Conservation (phyloP, 2,329 filamentous ascomycete species). For the Talaromyces verruculosus region DNA sequence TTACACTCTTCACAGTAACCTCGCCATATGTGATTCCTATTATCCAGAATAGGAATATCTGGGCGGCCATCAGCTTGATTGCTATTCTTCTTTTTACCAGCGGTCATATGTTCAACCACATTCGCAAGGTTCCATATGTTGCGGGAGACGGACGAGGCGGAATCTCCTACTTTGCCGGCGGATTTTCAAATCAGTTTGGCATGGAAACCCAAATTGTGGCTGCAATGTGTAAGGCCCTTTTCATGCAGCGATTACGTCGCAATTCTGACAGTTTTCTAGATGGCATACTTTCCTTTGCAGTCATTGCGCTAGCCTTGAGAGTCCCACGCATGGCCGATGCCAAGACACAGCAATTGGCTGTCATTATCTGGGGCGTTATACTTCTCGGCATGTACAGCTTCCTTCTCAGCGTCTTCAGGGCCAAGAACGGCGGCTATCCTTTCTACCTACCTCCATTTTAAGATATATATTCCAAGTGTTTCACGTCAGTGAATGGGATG, state of each 20-base stretch:
- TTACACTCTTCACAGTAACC: slow-evolving; percentile 68
- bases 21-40: slow-evolving; percentile 79
- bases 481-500: slow-evolving; percentile 23
- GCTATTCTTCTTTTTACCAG: slow-evolving; percentile 88
- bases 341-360: slow-evolving; percentile 74
- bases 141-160: slow-evolving; percentile 79
- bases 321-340: slow-evolving; percentile 82
- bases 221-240: slow-evolving; percentile 73
- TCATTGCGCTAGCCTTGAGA: slow-evolving; percentile 87
- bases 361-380: slow-evolving; percentile 74
- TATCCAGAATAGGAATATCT: slow-evolving; percentile 86
- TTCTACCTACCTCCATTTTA: slow-evolving; percentile 91
- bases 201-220: slow-evolving; percentile 95
- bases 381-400: slow-evolving; percentile 89
- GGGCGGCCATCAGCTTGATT: slow-evolving; percentile 87
- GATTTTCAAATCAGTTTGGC: slow-evolving; percentile 91
- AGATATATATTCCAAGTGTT: background rate
- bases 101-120: slow-evolving; percentile 99
- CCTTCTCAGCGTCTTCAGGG: slow-evolving; percentile 85
- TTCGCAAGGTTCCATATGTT: slow-evolving; percentile 92
- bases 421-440: slow-evolving; percentile 93
- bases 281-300: slow-evolving; percentile 80
- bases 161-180: slow-evolving; percentile 83
- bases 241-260: background rate
- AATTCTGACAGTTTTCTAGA: slow-evolving; percentile 48